Evolutionary conservation across 1,284 basidiomycete species (phyloP), one percentile per base, ranked within the genome.

Genomic region (Coniferiporia sulphurascens): DNA sequence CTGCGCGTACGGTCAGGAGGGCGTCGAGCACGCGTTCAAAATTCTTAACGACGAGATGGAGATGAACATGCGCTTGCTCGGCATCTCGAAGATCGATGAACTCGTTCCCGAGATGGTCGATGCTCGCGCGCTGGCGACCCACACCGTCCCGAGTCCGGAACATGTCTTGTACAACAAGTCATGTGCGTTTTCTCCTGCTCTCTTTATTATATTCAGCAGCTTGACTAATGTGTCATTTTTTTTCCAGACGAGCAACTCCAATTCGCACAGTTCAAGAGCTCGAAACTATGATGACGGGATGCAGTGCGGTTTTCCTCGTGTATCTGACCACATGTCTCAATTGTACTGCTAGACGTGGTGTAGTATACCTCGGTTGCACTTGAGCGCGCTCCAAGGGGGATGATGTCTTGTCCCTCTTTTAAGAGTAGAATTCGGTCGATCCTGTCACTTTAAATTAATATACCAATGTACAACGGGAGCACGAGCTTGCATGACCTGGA

Each of bases 1-100:
- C 74, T 81, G 76, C 19, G 79, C 83, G 1, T 89, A 86, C 66
- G 87, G 86, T 0, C 76, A 82, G 60, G 80, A 83, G 21, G 86
- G 81, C 58, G 79, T 83, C 15, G 75, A 78, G 64, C 78, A 75
- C 52, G 76, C 77, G 21, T 68, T 82, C 48, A 73, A 80, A 60
- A 83, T 84, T 53, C 72, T 84, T 52, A 72, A 73, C 72, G 78
- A 81, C 65, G 81, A 83, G 66, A 77, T 83, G 64, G 78, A 79
- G 66, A 82, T 78, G 73, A 78, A 76, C 69, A 74, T 82, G 74
- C 72, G 78, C 4, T 68, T 82, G 36, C 72, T 84, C 32, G 82
- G 82, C 1, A 80, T 80, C 0, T 74, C 76, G 4, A 78, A 74
- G 0, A 65, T 84, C 44, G 71, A 69, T 6, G 78, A 84, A 58